A percentile compares a stretch with the other conserved stretches of the same genome.
phyloP scores from a whole-genome alignment of 148 eudicot genomes.

The Camellia lanceoleosa region DNA sequence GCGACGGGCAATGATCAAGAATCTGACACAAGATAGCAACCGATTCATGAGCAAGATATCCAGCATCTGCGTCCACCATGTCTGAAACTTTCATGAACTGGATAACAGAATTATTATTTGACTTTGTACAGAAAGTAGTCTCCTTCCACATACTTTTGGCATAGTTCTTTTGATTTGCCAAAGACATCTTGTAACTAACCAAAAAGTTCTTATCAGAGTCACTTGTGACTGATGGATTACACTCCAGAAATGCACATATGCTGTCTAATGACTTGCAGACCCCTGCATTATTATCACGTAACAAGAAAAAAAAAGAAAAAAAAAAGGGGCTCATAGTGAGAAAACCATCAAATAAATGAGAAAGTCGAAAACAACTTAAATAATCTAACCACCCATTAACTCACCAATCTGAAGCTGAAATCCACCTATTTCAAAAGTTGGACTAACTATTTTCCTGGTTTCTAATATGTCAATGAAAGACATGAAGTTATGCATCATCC shows the following conservation, averaged over 20 bases:
- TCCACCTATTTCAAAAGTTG: constrained; percentile 79
- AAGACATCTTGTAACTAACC: constrained; percentile 78
- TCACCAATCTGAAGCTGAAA: constrained; percentile 83
- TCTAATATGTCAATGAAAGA: constrained; percentile 85
- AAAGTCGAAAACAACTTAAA: background rate
- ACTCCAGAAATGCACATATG: constrained; percentile 75
- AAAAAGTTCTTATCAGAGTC: constrained; percentile 83
- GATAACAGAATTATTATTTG: constrained; percentile 87
- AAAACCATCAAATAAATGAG: background rate
- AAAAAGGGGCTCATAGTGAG: background rate
- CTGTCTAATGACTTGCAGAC: constrained; percentile 83
- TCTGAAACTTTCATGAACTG: constrained; percentile 90
- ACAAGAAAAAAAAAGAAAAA: background rate
- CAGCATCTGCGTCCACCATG: constrained; percentile 78
- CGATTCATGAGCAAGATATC: constrained; percentile 67
- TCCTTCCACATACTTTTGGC: constrained; percentile 75
- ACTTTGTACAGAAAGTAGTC: constrained; percentile 74
- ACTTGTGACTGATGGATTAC: constrained; percentile 63
- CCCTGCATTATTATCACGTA: constrained; percentile 42
- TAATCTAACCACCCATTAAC: constrained; percentile 17
- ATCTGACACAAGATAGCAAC: constrained; percentile 80
- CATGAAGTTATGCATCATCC: constrained; percentile 80
- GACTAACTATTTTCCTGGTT: constrained; percentile 78
- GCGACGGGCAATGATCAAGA: constrained; percentile 85
- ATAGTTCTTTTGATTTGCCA: constrained; percentile 69